Evolutionary conservation across 2,329 filamentous ascomycete species (phyloP), one percentile per base, ranked within the genome.

Genomic region (Periconia sp.): DNA sequence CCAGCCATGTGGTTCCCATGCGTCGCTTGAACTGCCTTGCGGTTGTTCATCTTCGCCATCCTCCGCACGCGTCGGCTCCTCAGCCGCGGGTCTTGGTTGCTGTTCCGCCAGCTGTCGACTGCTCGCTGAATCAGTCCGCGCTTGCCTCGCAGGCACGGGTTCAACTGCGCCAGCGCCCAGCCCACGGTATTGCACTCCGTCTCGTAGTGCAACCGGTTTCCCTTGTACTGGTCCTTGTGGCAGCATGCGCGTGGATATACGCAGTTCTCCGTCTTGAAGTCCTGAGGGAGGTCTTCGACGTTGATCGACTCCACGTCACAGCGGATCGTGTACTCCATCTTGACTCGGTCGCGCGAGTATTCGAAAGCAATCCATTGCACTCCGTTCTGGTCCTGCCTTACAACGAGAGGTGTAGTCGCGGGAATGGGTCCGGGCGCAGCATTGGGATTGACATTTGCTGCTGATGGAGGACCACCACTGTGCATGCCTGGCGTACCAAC

Each of bases 291-390:
- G 49, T 86, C 86, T 42, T 96, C 91, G 31, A 92, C 91, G 65
- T 92, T 91, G 50, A 99, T 91, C 1, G 92, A 96, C 74, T 97
- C 94, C 15, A 97, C 94, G 60, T 97, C 94, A 69, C 94, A 97
- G 38, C 94, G 87, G 61, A 99, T 99, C 1, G 92, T 96, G 74
- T 99, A 99, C 72, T 97, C 92, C 91, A 97, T 96, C 83, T 99
- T 99, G 56, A 97, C 92, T 32, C 92, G 82, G 66, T 99, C 92
- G 48, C 92, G 85, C 9, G 92, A 97, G 69, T 99, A 99, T 70
- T 99, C 94, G 51, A 97, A 99, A 0, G 91, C 91, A 63, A 97
- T 97, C 94, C 94, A 97, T 71, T 97, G 94, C 5, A 97, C 92
- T 7, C 94, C 94, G 56, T 96, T 97, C 64, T 89, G 88, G 61